Percentiles rank a stretch among this genome's conserved stretches.
phyloP scores from a whole-genome alignment of 2,329 filamentous ascomycete genomes.

The Aspergillus nomiae region DNA sequence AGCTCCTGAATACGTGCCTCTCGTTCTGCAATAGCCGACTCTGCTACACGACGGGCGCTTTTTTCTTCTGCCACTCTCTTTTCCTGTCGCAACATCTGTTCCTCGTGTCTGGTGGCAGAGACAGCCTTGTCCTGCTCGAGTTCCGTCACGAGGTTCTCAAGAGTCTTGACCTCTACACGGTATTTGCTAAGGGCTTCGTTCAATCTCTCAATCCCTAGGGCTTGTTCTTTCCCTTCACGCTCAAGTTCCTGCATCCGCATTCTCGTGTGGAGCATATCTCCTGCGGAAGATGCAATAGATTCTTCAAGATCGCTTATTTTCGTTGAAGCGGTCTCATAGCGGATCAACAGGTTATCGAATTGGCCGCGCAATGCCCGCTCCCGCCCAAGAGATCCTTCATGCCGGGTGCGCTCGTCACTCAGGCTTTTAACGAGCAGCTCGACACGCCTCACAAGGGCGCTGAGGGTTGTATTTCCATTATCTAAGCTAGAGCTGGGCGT shows the following conservation, averaged over 20 bases:
- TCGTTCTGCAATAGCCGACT: conserved; percentile 37
- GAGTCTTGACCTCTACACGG: conserved; percentile 43
- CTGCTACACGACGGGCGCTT: conserved; percentile 34
- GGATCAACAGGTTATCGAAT: conserved; percentile 45
- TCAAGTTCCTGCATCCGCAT: conserved; percentile 47
- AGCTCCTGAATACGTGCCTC: conserved; percentile 40
- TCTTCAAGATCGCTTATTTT: conserved; percentile 43
- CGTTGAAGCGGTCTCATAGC: conserved; percentile 39
- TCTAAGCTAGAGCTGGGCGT: conserved; percentile 39
- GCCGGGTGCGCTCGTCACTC: conserved; percentile 32
- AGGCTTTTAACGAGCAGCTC: conserved; percentile 37
- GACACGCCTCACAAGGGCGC: conserved; percentile 43
- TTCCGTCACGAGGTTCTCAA: conserved; percentile 45
- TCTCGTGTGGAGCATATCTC: conserved; percentile 48
- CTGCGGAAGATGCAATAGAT: conserved; percentile 43
- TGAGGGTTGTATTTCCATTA: conserved; percentile 42
- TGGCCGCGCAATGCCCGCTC: conserved; percentile 46
- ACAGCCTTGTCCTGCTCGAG: conserved; percentile 43
- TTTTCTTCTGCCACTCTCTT: conserved; percentile 37
- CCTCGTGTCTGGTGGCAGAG: conserved; percentile 29
- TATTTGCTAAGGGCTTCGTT: conserved; percentile 48
- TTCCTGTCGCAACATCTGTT: conserved; percentile 37
- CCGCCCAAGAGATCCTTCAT: conserved; percentile 38
- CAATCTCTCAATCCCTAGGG: conserved; percentile 44
- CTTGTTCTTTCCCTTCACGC: conserved; percentile 42